These are phyloP conservation scores for Ciborinia camelliae DNA, from an alignment of 2,329 filamentous ascomycete species.

Conservation along the genomic window DNA sequence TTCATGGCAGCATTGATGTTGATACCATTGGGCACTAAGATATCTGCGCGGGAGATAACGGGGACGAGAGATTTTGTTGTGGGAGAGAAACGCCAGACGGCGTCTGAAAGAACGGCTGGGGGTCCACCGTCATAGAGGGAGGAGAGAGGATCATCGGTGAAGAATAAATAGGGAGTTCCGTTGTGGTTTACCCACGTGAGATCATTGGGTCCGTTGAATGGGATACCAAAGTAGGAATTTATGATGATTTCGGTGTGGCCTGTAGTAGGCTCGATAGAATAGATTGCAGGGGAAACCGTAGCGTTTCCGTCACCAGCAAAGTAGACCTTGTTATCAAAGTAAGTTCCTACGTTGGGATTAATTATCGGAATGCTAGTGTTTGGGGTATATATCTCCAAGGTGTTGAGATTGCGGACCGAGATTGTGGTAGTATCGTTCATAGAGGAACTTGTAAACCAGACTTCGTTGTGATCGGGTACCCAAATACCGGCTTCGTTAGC, in stretches of 20 bases:
- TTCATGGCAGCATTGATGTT: background rate
- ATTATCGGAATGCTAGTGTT: background rate
- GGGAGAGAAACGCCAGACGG: constrained; percentile 13
- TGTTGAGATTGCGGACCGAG: background rate
- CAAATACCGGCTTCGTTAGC: constrained; percentile 3
- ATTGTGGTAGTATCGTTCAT: background rate
- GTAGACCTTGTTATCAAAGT: background rate
- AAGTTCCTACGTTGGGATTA: background rate
- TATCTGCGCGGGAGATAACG: constrained; percentile 3
- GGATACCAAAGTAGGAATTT: constrained; percentile 3
- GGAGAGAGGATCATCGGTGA: background rate
- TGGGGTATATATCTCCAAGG: background rate
- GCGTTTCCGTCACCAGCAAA: background rate
- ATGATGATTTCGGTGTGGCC: background rate
- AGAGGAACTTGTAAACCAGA: constrained; percentile 7
- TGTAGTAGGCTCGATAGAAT: background rate
- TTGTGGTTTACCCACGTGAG: background rate
- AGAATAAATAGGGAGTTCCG: background rate
- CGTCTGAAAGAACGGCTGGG: background rate
- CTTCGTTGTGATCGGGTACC: background rate
- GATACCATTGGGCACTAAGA: constrained; percentile 3
- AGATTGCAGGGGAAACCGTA: background rate
- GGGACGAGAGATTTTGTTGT: background rate
- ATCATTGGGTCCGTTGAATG: background rate
- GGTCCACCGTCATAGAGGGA: background rate